Conservation (phyloP, 345 rosid genomes). For the Trapa incisa region DNA sequence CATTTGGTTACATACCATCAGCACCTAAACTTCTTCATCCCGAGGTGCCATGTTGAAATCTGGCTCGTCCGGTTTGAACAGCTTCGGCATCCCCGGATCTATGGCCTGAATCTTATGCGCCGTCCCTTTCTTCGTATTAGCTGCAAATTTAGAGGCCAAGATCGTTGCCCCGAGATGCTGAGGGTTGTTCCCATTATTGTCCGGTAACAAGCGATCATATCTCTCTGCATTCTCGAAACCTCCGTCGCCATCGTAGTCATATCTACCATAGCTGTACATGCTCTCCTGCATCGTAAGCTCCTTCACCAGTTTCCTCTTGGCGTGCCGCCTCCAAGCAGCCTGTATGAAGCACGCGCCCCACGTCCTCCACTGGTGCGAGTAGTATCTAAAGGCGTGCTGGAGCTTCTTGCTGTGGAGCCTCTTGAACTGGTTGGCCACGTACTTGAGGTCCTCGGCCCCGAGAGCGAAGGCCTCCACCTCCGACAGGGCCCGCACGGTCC, state of each 20-base stretch:
- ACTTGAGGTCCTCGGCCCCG: constrained; percentile 71
- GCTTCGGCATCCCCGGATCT: constrained; percentile 53
- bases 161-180: constrained; percentile 48
- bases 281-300: constrained; percentile 41
- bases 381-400: constrained; percentile 92
- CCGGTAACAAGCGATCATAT: constrained; percentile 9
- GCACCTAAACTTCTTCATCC: neutral
- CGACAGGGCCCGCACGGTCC: constrained; percentile 54
- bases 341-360: constrained; percentile 87
- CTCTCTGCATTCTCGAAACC: constrained; percentile 15
- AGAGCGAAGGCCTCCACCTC: constrained; percentile 93
- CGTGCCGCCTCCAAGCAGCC: constrained; percentile 70
- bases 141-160: constrained; percentile 59
- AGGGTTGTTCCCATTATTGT: constrained; percentile 14
- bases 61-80: constrained; percentile 72
- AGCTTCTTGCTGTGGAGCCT: constrained; percentile 80
- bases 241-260: constrained; percentile 13
- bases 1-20: neutral
- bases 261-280: constrained; percentile 14
- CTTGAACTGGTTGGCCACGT: constrained; percentile 78
- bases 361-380: constrained; percentile 90
- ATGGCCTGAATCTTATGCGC: constrained; percentile 24
- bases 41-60: constrained; percentile 24
- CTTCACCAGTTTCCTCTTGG: constrained; percentile 44
- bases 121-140: constrained; percentile 41